These are phyloP conservation scores for Monilinia laxa DNA, from an alignment of 2,329 filamentous ascomycete genomes.

Conservation along the genomic window DNA sequence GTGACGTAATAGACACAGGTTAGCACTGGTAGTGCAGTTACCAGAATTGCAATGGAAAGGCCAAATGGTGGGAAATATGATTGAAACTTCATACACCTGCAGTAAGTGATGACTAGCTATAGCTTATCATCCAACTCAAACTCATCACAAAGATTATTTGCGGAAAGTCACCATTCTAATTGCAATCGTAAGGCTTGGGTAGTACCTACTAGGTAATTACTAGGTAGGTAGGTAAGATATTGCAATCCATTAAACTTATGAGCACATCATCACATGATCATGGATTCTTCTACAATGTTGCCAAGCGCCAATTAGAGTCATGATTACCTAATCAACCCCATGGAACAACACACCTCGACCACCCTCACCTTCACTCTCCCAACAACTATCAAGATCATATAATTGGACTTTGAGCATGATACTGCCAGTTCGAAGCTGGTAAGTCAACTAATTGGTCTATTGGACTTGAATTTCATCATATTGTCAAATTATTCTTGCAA, in stretches of 20 bases:
- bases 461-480: neutral
- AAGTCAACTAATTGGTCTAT: neutral
- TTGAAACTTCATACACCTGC: neutral
- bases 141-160: neutral
- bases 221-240: neutral
- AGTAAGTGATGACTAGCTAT: neutral
- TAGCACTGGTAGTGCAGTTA: neutral
- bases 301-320: neutral
- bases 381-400: neutral
- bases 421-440: neutral
- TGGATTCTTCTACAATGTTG: neutral
- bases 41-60: neutral
- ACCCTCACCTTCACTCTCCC: neutral
- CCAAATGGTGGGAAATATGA: neutral
- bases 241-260: too few relatives aligned
- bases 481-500: neutral
- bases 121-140: neutral
- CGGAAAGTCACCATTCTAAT: neutral
- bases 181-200: too few relatives aligned
- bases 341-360: neutral
- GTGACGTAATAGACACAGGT: neutral
- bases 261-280: neutral
- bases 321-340: slow-evolving; percentile 2
- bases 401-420: neutral
- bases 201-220: too few relatives aligned